Base-by-base conservation (phyloP, 2,329 filamentous ascomycete genomes). In the Dryadomyces quercus-mongolicae region DNA sequence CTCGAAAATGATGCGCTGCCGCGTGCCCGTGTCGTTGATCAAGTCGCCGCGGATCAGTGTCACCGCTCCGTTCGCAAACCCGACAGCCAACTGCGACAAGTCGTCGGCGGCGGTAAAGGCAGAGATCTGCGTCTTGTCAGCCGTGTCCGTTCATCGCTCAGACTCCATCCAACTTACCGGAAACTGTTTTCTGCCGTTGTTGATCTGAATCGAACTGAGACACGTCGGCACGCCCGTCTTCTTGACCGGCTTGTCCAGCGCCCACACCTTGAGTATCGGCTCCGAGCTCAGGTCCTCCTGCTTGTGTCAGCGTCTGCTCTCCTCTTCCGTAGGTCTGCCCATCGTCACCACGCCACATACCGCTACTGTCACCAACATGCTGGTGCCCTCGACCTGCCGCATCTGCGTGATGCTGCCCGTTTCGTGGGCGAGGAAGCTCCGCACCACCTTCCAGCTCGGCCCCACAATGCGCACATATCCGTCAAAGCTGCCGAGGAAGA, bases 251-350 rank as follows among this genome's bases (percentile, higher is more conserved):
- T 91, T 94, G 66, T 97, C 91, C 61, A 98, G 75, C 21, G 89
- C 92, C 93, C 93, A 98, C n/a, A 97, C 92, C 68, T 95, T 97
- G 57, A 98, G 71, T 20, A 92, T 78, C 0, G 93, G 92, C 62
- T 97, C 90, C 62, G 80, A 86, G 43, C 86, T 86, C 52, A 96
- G 74, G 63, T 97, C 91, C 69, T 98, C 93, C 70, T 85, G 67
- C 42, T 47, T 0, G 8, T 20, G 56, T 71, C 60, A 71, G 65
- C 54, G 46, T 18, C 25, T 31, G 25, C 18, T 21, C n/a, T 12
- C 6, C 1, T 21, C 25, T 18, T 4, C 25, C n/a, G 13, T 20
- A 3, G 15, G 9, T 31, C n/a, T 18, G 7, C 1, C 15, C 0
- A n/a, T 15, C 20, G 36, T n/a, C n/a, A n/a, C n/a, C n/a, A n/a